Evolutionary conservation across 192 early-diverging fungal species (phyloP), one percentile per base, ranked within the genome.

Genomic region (Mortierella antarctica): DNA sequence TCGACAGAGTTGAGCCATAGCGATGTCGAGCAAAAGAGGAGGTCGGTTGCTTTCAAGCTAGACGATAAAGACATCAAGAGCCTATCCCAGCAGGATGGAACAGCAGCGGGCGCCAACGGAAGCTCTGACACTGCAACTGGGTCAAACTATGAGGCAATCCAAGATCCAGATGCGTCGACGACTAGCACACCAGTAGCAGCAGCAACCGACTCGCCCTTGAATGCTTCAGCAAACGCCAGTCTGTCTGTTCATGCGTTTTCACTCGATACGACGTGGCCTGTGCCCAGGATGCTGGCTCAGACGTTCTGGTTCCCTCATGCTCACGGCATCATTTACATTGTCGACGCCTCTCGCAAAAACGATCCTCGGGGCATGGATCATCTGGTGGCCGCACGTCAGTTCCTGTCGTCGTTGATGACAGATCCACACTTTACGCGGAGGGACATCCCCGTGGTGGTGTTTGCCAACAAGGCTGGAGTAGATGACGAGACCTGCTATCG

Each of bases 271-370:
- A 79, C 76, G 31, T 79, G 76, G 76, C 76, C 76, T 12, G 64
- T 79, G 4, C 76, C 76, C 0, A 40, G 76, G 7, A 60, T 56
- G 12, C 49, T 79, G 44, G 76, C 76, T 1, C 76, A 79, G 39
- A 66, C 62, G 7, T 79, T 79, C 45, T 79, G 76, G 76, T 79
- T 79, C 64, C 76, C 76, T 0, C 57, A 67, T 44, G 76, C 76
- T 3, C 76, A 79, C 42, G 76, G 76, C 1, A 79, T 79, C 39
- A 71, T 79, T 31, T 79, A 79, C 40, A 71, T 79, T 61, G 76
- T 79, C 6, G 76, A 79, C 45, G 76, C 76, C 13, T 67, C 76
- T 4, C 76, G 76, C 63, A 79, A 79, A 52, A 79, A 79, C n/a
- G 76, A 79, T 2, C 76, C 69, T 14, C 69, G 76, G 1, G 69